Percentiles rank a stretch among this genome's conserved stretches.
These are phyloP conservation scores for Cicer judaicum DNA, from an alignment of 306 rosid genomes.

Conservation along the genomic window DNA sequence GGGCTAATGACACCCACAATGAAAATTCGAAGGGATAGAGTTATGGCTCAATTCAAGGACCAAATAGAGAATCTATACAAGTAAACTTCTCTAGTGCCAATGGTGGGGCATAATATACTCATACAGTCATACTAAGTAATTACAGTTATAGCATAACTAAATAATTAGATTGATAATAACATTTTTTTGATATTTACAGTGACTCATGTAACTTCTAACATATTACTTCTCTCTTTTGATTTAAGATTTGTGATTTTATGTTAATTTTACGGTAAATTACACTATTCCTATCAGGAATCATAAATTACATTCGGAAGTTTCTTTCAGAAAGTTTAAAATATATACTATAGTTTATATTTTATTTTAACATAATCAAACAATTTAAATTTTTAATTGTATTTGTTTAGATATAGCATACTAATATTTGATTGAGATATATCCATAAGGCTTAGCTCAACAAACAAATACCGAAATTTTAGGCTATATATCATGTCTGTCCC, in stretches of 20 bases:
- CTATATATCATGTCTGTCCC: no score
- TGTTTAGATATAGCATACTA: no score
- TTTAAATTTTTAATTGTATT: no score
- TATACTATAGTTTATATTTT: background rate
- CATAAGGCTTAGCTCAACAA: no score
- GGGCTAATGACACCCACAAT: constrained; percentile 92
- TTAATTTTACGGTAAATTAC: background rate
- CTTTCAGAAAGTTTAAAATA: background rate
- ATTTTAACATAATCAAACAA: background rate
- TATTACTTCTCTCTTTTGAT: background rate
- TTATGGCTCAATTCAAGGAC: constrained; percentile 59
- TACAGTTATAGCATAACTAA: background rate
- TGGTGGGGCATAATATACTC: constrained; percentile 1
- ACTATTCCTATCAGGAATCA: background rate
- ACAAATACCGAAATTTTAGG: no score
- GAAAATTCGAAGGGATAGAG: constrained; percentile 87
- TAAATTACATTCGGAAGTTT: background rate
- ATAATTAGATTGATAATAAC: constrained; percentile 4
- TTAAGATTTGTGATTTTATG: background rate
- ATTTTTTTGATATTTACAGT: background rate
- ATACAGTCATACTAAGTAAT: constrained; percentile 1
- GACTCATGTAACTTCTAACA: constrained; percentile 6
- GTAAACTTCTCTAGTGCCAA: constrained; percentile 35
- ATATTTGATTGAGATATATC: no score
- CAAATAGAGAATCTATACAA: constrained; percentile 76